Base-by-base conservation (phyloP, 495 filamentous ascomycete genomes). In the Viridothelium virens region DNA sequence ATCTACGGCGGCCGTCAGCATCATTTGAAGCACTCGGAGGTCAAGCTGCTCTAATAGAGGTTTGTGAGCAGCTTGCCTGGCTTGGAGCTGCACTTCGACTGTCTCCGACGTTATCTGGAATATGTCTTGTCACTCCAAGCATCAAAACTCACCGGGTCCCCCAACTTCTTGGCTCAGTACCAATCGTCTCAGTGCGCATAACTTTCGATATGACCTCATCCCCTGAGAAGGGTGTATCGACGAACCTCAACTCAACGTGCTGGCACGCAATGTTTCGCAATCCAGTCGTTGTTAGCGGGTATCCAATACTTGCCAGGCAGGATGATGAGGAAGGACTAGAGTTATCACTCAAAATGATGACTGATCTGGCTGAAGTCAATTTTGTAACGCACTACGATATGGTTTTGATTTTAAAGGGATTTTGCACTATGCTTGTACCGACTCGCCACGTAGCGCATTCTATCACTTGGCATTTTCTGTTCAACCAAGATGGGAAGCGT, bases 1-100 rank as follows among this genome's bases (percentile, higher is more conserved):
- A 36, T 6, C 7, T 59, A 59, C 39, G 39, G 53, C 6, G 18
- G 53, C 9, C n/a, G 25, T 6, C 53, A 59, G 18, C 5, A 31
- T 59, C 53, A 53, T 53, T 18, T 3, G 5, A 53, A 16, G 48
- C 48, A 10, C 25, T 3, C 48, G 71, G 71, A 16, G 64, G 44
- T 33, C 50, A 37, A 3, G 38, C 65, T 39, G 37, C 67, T 5
- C n/a, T 73, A 18, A 67, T 62, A 47, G 70, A 73, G 48, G 41
- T 73, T 7, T 68, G 63, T 3, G 63, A 72, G 56, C 70, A 70
- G 61, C 36, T 72, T 31, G 70, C 69, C 64, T 73, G 71, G 71
- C 47, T 73, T 38, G 64, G 48, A 12, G 66, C 67, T 44, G 63
- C 71, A 16, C 63, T 73, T 63, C 68, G 65, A n/a, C 64, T 66